Evolutionary conservation across 2,329 filamentous ascomycete species (phyloP), one percentile per base, ranked within the genome.

Genomic region (Claviceps citrina): DNA sequence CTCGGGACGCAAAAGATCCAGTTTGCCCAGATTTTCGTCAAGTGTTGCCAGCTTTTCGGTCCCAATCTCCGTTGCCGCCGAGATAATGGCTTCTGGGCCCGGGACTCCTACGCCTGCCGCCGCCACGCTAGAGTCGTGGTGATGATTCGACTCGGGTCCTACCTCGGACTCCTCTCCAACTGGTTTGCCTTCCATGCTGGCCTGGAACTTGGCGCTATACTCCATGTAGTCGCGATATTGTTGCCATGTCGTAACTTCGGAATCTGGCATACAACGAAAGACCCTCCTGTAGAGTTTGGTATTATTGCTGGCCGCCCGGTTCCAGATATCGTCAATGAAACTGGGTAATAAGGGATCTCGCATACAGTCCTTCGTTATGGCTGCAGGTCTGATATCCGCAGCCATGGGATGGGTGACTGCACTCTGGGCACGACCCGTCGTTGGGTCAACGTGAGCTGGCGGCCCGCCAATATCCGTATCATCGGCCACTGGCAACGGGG

Each of bases 231-330:
- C 81, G 46, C 84, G 81, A 60, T 98, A 98, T 47, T 93, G 83
- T 48, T 82, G 78, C 91, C 91, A 98, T 32, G 82, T 89, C 47
- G 77, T 80, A 20, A 94, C 91, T 54, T 95, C 85, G 38, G 79
- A 95, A 57, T 98, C 91, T 1, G 91, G 91, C 83, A 93, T 93
- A 60, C 87, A 95, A 35, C 87, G 78, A 66, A 98, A 98, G 7
- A 98, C 89, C 45, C 82, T 77, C 25, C 91, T 81, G 63, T 84
- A 98, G 36, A 98, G 73, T 55, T 86, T 89, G 3, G 91, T 98
- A 57, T 98, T 98, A 65, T 96, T 96, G 46, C 82, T 78, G 1
- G 91, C 91, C 39, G 86, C 78, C 15, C 77, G 71, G 47, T 81
- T 78, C 93, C 93, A 98, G 2, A 84, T 78, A 46, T 93, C 83